Evolutionary conservation across 805 yeast species (phyloP), one percentile per base, ranked within the genome.

Genomic region (Saturnispora kantuleensis): DNA sequence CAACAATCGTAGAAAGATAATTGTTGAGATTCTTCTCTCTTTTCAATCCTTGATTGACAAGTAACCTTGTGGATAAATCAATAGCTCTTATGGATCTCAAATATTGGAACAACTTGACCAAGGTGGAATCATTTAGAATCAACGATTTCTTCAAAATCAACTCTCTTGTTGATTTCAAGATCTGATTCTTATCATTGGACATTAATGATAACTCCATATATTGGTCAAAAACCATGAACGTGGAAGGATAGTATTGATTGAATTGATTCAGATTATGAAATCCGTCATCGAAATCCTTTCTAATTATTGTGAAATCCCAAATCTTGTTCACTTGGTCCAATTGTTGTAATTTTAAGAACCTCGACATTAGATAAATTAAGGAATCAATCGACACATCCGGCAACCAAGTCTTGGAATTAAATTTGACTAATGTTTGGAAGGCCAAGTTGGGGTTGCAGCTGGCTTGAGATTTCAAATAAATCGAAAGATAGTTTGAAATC

Each of bases 31-130:
- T 50, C 26, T 39, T 13, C n/a, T 47, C 31, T 26, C 50, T 52
- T 47, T 64, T 63, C 39, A 52, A 52, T 3, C 66, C 67, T 50
- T 63, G 67, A 43, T 61, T 50, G 15, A 56, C 46, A 16, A 63
- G 47, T 17, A 64, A 45, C 17, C 57, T 50, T 7, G 53, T 45
- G n/a, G 59, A 48, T 11, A 62, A 38, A n/a, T 50, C 52, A 15
- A 42, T 39, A 37, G 50, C 47, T 8, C 41, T 49, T 28, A 46
- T 43, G 26, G 37, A 17, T 36, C 56, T 56, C 35, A 61, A 48
- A 47, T 53, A 64, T 15, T 51, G 41, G 7, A 62, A 46, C 18
- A 62, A 30, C 18, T 53, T 55, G 31, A 58, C 36, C 5, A 64
- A 44, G 9, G 51, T 39, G 13, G 48, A 50, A 35, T 57, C 51